A percentile compares a stretch with the other conserved stretches of the same genome.
Conservation (phyloP, 2,329 filamentous ascomycete species). For the Penicillium sp. region DNA sequence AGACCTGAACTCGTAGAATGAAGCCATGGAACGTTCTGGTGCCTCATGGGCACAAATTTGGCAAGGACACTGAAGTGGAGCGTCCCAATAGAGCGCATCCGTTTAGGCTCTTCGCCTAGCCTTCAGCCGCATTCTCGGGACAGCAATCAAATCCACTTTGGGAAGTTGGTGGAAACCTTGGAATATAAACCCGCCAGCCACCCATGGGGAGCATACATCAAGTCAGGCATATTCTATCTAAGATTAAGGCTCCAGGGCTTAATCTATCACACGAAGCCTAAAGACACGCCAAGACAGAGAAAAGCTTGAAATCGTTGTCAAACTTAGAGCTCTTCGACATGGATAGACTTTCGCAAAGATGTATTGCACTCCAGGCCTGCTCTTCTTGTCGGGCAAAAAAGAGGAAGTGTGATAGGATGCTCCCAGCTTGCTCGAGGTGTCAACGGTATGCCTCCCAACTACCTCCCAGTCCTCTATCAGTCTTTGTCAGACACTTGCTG, state of each 20-base stretch:
- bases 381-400: background rate
- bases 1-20: too few species aligned
- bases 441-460: background rate
- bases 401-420: background rate
- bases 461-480: background rate
- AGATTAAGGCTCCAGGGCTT: too few species aligned
- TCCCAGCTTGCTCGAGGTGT: background rate
- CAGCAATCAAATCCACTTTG: background rate
- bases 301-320: background rate
- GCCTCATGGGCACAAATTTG: background rate
- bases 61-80: background rate
- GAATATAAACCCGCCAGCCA: background rate
- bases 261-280: too few species aligned
- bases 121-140: background rate
- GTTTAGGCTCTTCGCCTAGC: background rate
- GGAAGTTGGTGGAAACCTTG: background rate
- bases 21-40: too few species aligned
- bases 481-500: background rate
- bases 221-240: too few species aligned
- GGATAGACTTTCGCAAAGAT: background rate
- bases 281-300: too few species aligned
- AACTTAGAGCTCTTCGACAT: background rate
- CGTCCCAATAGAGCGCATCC: background rate
- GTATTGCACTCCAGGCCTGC: background rate
- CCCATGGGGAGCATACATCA: background rate